These are phyloP conservation scores for Epichloe bromicola DNA, from an alignment of 2,329 filamentous ascomycete genomes.

Conservation along the genomic window DNA sequence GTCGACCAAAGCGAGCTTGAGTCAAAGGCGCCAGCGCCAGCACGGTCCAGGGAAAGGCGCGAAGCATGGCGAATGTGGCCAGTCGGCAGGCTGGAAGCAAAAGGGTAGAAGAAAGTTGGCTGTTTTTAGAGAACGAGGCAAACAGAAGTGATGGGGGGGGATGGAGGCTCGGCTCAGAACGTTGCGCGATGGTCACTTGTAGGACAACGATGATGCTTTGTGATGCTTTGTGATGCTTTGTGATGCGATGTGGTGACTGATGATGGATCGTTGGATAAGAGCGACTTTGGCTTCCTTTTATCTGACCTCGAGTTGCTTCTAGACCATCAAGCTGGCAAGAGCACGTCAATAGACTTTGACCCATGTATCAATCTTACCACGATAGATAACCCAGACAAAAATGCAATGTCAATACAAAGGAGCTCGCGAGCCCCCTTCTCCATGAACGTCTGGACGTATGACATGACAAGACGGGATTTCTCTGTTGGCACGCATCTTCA, in stretches of 20 bases:
- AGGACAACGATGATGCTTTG: not conserved
- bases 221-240: slow-evolving; percentile 2
- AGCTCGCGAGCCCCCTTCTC: not conserved
- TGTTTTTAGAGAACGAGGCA: not conserved
- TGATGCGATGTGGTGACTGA: slow-evolving; percentile 5
- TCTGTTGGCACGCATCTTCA: not conserved
- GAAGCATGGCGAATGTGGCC: slow-evolving; percentile 12
- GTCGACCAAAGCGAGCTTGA: slow-evolving; percentile 14
- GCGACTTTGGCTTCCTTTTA: slow-evolving; percentile 2
- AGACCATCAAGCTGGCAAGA: not conserved
- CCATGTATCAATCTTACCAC: not conserved
- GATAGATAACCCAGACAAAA: not conserved
- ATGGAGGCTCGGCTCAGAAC: not conserved
- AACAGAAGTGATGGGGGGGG: not conserved
- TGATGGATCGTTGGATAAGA: not conserved
- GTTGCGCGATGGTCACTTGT: not conserved
- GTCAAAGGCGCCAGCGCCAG: slow-evolving; percentile 15
- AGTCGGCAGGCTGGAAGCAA: not conserved
- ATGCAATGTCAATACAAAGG: slow-evolving; percentile 9
- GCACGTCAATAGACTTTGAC: not conserved
- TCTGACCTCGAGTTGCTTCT: not conserved
- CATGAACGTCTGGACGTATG: not conserved
- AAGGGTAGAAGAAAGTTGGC: not conserved
- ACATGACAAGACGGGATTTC: not conserved
- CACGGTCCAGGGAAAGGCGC: slow-evolving; percentile 12